Evolutionary conservation across 768 basidiomycete species (phyloP).

Genomic region (Auriscalpium orientale): DNA sequence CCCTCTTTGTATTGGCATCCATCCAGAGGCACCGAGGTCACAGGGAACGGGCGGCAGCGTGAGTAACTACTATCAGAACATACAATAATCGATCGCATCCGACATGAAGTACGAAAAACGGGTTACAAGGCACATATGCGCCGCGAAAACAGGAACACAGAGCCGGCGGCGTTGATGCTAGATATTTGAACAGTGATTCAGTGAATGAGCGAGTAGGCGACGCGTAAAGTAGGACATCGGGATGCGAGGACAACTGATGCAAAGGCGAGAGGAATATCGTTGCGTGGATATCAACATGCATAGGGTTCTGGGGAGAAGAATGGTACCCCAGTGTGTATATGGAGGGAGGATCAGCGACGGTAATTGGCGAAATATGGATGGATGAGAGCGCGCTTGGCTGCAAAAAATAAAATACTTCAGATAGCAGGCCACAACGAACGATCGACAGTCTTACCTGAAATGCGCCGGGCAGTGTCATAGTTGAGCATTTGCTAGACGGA

Average conservation of each 20-base stretch:
- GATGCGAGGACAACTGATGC: not conserved
- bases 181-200: not conserved
- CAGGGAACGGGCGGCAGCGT: not conserved
- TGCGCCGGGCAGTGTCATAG: slow-evolving; percentile 87
- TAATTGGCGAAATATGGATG: slow-evolving; percentile 51
- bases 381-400: slow-evolving; percentile 50
- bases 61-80: not conserved
- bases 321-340: not conserved
- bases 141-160: not conserved
- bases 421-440: not conserved
- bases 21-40: slow-evolving; percentile 23
- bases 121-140: too few relatives aligned
- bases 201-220: not conserved
- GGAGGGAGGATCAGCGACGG: not conserved
- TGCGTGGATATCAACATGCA: not conserved
- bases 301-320: not conserved
- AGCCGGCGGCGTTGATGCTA: not conserved
- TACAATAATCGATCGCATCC: not conserved
- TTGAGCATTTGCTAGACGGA: slow-evolving; percentile 36
- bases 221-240: not conserved
- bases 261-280: not conserved
- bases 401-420: not conserved
- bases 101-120: too few relatives aligned
- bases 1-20: not conserved
- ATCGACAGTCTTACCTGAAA: slow-evolving; percentile 62